Base-by-base conservation (phyloP, 2,329 filamentous ascomycete genomes). In the Tolypocladium guangdongense region DNA sequence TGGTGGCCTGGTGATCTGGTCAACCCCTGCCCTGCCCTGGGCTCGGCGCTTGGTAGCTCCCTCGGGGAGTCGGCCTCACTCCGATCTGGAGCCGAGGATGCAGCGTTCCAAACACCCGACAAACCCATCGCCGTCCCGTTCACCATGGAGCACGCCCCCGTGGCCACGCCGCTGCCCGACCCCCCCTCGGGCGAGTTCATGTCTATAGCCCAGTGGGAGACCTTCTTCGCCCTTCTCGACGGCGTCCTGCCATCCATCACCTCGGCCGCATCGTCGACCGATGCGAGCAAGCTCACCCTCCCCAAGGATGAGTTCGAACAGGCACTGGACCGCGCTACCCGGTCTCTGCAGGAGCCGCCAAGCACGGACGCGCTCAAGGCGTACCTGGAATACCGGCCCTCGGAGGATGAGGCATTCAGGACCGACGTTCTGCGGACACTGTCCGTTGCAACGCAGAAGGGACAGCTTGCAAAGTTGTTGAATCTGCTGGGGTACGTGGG, bases 181-280 rank as follows among this genome's bases (percentile, higher is more conserved):
- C 52, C 55, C 47, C 68, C 67, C 32, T 39, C 62, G 36, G 45
- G 53, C 43, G 61, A 66, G 56, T 76, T 73, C 61, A 74, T 78
- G 60, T 70, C 65, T 41, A 67, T 72, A 49, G 64, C 68, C 20
- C 76, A 82, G 67, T 84, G 81, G 81, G 64, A 71, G 39, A 75
- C 77, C 2, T 62, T 83, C 43, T 71, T 76, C 58, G 71, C 80
- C 2, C 66, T 84, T 7, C 65, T 83, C 41, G 80, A 84, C 58
- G 78, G 76, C n/a, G 66, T 81, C 20, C 68, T 88, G 35, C 83
- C 85, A 2, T 76, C 82, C 22, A 73, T 88, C 56, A 74, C 72
- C 22, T 63, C 72, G 16, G 68, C 72, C 6, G 50, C 52, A 12
- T 49, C 55, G 16, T 67, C 72, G 20, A 60, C 65, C 22, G 59